Conservation (phyloP, 2,329 filamentous ascomycete genomes). For the Botrytis medusae region DNA sequence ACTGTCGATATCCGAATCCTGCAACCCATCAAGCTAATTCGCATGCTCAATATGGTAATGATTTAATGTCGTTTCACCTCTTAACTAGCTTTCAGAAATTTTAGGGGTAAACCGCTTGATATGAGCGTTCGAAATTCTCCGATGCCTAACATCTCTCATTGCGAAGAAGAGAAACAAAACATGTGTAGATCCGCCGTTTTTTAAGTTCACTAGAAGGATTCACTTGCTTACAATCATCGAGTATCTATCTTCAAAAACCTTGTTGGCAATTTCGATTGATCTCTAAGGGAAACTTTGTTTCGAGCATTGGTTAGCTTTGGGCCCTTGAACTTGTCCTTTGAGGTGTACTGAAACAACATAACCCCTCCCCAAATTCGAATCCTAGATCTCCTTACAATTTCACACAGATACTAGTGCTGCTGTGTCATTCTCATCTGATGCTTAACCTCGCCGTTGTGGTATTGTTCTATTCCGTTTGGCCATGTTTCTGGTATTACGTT, state of each 20-base stretch:
- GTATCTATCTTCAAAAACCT: not conserved
- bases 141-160: not conserved
- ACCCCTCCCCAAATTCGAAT: not conserved
- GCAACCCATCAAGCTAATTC: not conserved
- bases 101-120: constrained; percentile 5
- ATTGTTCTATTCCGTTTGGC: not conserved
- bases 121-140: constrained; percentile 9
- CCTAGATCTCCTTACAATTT: not conserved
- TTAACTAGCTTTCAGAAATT: not conserved
- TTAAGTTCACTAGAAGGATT: constrained; percentile 5
- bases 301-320: not conserved
- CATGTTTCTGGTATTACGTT: not conserved
- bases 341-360: not conserved
- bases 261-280: not conserved
- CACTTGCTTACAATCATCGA: not conserved
- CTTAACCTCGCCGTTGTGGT: not conserved
- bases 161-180: constrained; percentile 1
- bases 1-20: constrained; percentile 3
- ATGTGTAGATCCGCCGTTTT: not conserved
- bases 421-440: not conserved
- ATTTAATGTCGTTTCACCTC: constrained; percentile 4
- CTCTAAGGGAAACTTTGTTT: not conserved
- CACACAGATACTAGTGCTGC: not conserved
- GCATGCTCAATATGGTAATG: not conserved
- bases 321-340: not conserved